These are phyloP conservation scores for Cladosporium sp. DNA, from an alignment of 2,329 filamentous ascomycete species.

Conservation along the genomic window DNA sequence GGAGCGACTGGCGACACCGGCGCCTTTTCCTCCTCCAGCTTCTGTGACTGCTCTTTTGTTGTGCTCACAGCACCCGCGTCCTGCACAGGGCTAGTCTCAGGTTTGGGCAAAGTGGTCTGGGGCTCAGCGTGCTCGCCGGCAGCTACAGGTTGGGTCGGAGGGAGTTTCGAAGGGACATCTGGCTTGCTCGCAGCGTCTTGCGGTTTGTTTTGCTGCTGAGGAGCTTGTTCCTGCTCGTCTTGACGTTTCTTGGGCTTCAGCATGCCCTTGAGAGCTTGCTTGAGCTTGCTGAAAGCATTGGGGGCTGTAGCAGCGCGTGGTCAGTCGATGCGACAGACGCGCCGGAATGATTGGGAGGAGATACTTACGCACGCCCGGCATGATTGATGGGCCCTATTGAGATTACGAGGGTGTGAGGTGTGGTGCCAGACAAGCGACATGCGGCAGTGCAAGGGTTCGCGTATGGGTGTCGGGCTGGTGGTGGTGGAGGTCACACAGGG, in stretches of 20 bases:
- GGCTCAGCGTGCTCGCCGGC: conserved; percentile 12
- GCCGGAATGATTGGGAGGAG: not conserved
- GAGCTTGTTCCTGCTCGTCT: conserved; percentile 9
- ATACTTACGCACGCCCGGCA: conserved; percentile 19
- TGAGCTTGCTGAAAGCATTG: conserved; percentile 22
- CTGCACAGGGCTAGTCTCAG: not conserved
- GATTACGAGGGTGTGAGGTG: not conserved
- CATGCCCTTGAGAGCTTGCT: conserved; percentile 26
- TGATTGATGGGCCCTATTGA: conserved; percentile 1
- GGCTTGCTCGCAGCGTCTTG: not conserved
- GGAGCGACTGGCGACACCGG: conserved; percentile 1
- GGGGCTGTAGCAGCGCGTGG: conserved; percentile 19
- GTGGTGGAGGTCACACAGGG: not conserved
- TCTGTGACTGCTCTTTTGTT: not conserved
- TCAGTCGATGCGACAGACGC: not conserved
- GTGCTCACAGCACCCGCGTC: not conserved
- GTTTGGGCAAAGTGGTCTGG: not conserved
- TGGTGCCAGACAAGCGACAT: not conserved
- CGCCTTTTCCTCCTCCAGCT: not conserved
- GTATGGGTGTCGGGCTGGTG: not conserved
- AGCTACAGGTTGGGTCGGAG: conserved; percentile 12
- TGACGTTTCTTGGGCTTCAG: conserved; percentile 23
- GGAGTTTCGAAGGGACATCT: conserved; percentile 1
- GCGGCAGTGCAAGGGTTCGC: not conserved
- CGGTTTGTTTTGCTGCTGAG: conserved; percentile 8